These are phyloP conservation scores for Lactifluus hygrophoroides DNA, from an alignment of 768 basidiomycete species.

Conservation along the genomic window DNA sequence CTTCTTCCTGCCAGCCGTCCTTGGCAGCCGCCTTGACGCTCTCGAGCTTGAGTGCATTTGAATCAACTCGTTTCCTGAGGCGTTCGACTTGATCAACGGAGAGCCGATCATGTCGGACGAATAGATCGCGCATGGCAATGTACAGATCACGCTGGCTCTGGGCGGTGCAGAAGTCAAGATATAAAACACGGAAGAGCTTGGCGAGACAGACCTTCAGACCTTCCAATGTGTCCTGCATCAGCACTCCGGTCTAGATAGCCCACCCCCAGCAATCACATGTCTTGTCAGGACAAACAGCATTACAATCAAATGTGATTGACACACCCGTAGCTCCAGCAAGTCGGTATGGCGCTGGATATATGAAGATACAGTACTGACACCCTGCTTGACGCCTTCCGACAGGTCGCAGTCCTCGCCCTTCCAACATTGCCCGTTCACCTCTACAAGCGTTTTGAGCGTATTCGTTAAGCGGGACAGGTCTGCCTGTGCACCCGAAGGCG, in stretches of 20 bases:
- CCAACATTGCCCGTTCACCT: slow-evolving; percentile 78
- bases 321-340: slow-evolving; percentile 61
- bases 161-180: background rate
- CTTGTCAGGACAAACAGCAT: background rate
- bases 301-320: slow-evolving; percentile 21
- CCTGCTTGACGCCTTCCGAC: slow-evolving; percentile 66
- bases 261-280: background rate
- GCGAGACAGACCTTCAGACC: slow-evolving; percentile 47
- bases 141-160: slow-evolving; percentile 81
- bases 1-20: slow-evolving; percentile 82
- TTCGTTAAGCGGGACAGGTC: slow-evolving; percentile 80
- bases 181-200: background rate
- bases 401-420: slow-evolving; percentile 75
- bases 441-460: slow-evolving; percentile 66
- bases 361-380: slow-evolving; percentile 55
- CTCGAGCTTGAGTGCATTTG: slow-evolving; percentile 68
- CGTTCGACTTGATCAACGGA: slow-evolving; percentile 84
- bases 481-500: slow-evolving; percentile 41
- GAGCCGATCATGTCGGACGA: slow-evolving; percentile 80
- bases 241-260: slow-evolving; percentile 42
- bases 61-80: slow-evolving; percentile 78
- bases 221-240: slow-evolving; percentile 66
- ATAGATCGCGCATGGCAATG: slow-evolving; percentile 77
- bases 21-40: slow-evolving; percentile 59
- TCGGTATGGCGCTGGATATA: slow-evolving; percentile 69